Conservation (phyloP, 1,139 yeast genomes). For the Yamadazyma membranifaciens region DNA sequence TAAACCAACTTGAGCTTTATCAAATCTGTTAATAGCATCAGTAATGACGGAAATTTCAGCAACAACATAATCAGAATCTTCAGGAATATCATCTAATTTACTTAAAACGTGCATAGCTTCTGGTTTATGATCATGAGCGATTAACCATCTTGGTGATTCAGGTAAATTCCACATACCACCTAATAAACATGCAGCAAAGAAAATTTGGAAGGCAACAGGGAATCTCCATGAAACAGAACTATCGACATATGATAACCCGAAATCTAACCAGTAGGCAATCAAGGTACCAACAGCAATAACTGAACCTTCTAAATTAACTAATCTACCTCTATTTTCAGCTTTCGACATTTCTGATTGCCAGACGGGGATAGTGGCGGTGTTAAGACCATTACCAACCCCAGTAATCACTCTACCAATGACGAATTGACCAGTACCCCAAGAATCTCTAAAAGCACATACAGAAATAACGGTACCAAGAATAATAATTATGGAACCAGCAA, state of each 20-base stretch:
- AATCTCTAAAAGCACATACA: constrained; percentile 53
- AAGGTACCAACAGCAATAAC: constrained; percentile 51
- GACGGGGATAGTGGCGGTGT: constrained; percentile 40
- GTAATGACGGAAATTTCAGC: constrained; percentile 38
- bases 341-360: constrained; percentile 37
- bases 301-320: constrained; percentile 68
- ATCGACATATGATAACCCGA: constrained; percentile 57
- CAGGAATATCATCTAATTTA: constrained; percentile 32
- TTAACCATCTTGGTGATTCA: constrained; percentile 33
- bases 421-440: constrained; percentile 46
- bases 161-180: constrained; percentile 20
- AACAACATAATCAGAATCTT: constrained; percentile 44
- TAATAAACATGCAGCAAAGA: constrained; percentile 20
- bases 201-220: constrained; percentile 25
- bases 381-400: constrained; percentile 40
- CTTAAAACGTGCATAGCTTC: constrained; percentile 44
- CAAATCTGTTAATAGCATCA: constrained; percentile 40
- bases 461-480: constrained; percentile 47
- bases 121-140: constrained; percentile 48
- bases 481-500: constrained; percentile 38
- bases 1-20: constrained; percentile 35
- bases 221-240: constrained; percentile 33
- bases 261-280: constrained; percentile 42
- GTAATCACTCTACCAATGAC: constrained; percentile 46
- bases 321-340: constrained; percentile 42